Base-by-base conservation (phyloP, 148 eudicot genomes). In the Polygonum aviculare region DNA sequence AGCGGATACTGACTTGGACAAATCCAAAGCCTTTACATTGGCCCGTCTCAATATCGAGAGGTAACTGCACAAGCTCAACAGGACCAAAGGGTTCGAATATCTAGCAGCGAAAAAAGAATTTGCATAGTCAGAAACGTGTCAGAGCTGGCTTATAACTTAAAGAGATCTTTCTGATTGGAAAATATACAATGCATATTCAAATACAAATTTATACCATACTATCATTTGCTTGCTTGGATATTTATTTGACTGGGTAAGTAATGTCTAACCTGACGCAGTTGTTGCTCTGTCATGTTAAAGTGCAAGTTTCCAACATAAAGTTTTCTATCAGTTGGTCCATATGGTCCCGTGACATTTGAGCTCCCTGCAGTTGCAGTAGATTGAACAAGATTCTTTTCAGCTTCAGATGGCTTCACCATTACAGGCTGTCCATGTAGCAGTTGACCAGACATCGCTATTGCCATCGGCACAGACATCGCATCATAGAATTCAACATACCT, bases 1-100 rank as follows among this genome's bases (percentile, higher is more conserved):
- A 12, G 39, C 51, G 65, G 36, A 55, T 52, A 87, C 90, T 69
- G 74, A 91, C 98, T 77, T 96, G 99, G 81, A 96, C 82, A 87
- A 96, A 95, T 76, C 99, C 99, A 79, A 93, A 96, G 71, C 99
- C 98, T 90, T 96, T 96, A 87, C 99, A 96, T 40, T 96, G 95
- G 47, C 99, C 99, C n/a, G 95, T 87, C 79, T 96, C 99, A 63
- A 87, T 91, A 77, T 96, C 99, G 59, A 92, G 89, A 19, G 99
- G 99, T 31, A 96, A 86, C 87, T 96, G 99, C 83, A 96, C 98
- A 75, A 96, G 87, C 87, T 96, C 99, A 79, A 96, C 96, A 14
- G 94, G 93, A 50, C 99, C 99, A 88, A 93, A 96, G 26, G 99
- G 85, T 85, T 96, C 98, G 79, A 96, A 96, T 69, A 96, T 86